Evolutionary conservation across 2,329 filamentous ascomycete species (phyloP), one percentile per base, ranked within the genome.

Genomic region (Alternaria ethzedia): DNA sequence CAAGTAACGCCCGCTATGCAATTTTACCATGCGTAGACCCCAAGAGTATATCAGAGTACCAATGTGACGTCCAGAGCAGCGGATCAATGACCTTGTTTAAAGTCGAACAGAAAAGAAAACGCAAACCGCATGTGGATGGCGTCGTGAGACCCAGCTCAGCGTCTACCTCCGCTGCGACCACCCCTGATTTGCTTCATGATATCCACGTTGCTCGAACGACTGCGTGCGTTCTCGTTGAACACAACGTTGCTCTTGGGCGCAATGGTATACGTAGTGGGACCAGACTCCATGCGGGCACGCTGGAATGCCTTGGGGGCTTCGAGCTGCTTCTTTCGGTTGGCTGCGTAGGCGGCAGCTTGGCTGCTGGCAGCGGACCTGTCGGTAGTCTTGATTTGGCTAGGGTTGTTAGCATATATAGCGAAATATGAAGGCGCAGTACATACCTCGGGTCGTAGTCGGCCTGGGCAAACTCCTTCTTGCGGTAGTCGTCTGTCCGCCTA

Each of bases 401-500:
- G 17, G 26, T 10, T 10, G 59, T 75, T 70, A 78, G 71, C 55
- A 52, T 63, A 6, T 32, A 17, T 45, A n/a, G 17, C 46, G 12
- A 6, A 15, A 41, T 17, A 4, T 36, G 12, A 5, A 54, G 41
- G 36, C 65, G 61, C 21, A 64, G 54, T 11, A 76, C 78, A 45
- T 83, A 83, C 82, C 79, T 83, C 66, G 88, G 88, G 76, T 90
- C 88, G 73, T 88, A 90, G 30, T 84, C 84, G 25, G 84, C 86
- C 64, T 86, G 84, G 57, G 84, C 82, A 70, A 88, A 85, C 54
- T 86, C 84, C 84, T 97, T 96, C 84, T 97, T 96, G 82, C 93
- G 94, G 84, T 96, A 97, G 80, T 97, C 94, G 73, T 97, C 94
- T 65, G 92, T 97, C 70, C 94, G 90, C 83, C 96, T 95, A 57